A percentile compares a stretch with the other conserved stretches of the same genome.
Evolutionary conservation across 177 flowering plant genomes (phyloP).

Genomic region (Telopea speciosissima): DNA sequence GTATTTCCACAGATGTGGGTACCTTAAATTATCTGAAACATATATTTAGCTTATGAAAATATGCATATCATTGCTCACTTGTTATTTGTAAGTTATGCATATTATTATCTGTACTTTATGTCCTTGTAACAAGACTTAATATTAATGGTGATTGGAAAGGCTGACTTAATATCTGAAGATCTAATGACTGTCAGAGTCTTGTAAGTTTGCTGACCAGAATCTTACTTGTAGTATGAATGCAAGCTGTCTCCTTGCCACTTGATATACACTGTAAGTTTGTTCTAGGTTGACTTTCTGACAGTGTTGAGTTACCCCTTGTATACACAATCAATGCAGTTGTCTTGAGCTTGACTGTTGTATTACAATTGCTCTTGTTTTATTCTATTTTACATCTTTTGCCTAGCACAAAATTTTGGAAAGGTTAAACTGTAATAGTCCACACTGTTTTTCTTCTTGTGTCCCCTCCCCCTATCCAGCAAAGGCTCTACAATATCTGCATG

Average conservation of each 20-base stretch:
- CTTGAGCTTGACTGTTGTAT: neutral
- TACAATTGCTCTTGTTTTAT: neutral
- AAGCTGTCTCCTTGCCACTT: neutral
- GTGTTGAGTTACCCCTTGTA: neutral
- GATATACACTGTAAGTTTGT: neutral
- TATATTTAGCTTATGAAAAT: too few species aligned
- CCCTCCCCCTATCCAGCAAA: constrained; percentile 48
- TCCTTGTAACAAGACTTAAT: neutral
- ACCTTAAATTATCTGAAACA: too few species aligned
- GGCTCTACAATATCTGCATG: constrained; percentile 81
- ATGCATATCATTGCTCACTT: too few species aligned
- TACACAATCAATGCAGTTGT: neutral
- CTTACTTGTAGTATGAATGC: neutral
- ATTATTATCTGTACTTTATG: too few species aligned
- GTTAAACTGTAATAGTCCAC: neutral
- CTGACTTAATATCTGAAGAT: neutral
- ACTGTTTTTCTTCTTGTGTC: neutral
- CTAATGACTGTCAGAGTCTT: neutral
- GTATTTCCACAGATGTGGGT: too few species aligned
- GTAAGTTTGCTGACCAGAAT: neutral
- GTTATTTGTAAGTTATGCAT: too few species aligned
- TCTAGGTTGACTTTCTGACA: neutral
- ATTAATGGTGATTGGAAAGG: neutral
- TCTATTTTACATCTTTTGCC: neutral
- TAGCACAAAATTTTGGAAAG: neutral